These are phyloP conservation scores for Malus fusca DNA, from an alignment of 306 rosid species.

Conservation along the genomic window DNA sequence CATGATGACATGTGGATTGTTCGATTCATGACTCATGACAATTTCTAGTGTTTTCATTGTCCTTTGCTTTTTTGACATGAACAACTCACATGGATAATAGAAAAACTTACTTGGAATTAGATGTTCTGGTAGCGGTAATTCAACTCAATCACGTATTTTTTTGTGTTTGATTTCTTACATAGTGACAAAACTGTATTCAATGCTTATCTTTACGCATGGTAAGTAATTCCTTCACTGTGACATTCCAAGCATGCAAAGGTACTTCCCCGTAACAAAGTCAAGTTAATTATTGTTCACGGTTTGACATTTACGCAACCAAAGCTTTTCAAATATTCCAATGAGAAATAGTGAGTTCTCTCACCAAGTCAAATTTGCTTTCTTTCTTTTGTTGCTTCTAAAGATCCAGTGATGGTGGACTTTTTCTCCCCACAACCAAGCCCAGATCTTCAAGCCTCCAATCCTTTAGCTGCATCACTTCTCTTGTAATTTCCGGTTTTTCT, in stretches of 20 bases:
- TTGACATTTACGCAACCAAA: not conserved
- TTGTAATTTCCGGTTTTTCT: not conserved
- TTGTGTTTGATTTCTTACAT: too few species aligned
- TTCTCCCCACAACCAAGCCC: too few species aligned
- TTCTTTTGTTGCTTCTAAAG: not conserved
- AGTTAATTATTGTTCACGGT: not conserved
- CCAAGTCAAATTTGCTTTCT: not conserved
- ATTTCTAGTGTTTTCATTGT: not conserved
- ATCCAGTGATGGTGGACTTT: too few species aligned
- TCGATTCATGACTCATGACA: not conserved
- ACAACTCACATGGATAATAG: not conserved
- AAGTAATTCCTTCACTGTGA: too few species aligned
- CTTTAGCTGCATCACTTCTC: not conserved
- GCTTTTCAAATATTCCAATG: not conserved
- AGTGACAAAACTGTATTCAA: too few species aligned
- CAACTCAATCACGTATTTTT: too few species aligned
- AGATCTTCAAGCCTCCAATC: too few species aligned
- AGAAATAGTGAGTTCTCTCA: not conserved
- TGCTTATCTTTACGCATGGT: too few species aligned
- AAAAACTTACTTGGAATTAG: not conserved
- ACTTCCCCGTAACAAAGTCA: too few species aligned
- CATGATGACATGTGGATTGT: not conserved
- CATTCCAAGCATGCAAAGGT: too few species aligned
- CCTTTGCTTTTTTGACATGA: not conserved
- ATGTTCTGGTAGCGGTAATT: fast-evolving